Percentiles rank a stretch among this genome's conserved stretches.
Evolutionary conservation across 1,284 basidiomycete species (phyloP).

Genomic region (Phenoliferia sp.): DNA sequence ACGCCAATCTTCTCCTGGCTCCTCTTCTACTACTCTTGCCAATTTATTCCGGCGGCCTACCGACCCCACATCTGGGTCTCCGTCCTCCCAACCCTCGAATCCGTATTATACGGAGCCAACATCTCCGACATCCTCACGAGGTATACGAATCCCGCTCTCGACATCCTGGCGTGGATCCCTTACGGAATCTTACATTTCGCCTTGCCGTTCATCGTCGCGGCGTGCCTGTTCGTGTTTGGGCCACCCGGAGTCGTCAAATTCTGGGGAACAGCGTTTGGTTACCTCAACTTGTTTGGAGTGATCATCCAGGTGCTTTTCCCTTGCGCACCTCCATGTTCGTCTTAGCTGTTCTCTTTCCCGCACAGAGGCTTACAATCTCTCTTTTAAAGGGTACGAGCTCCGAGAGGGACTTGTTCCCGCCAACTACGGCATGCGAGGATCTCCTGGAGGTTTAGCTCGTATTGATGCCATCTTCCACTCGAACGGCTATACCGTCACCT

Average conservation of each 20-base stretch:
- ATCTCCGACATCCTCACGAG: slow-evolving; percentile 93
- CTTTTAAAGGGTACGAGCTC: slow-evolving; percentile 88
- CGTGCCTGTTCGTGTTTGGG: slow-evolving; percentile 72
- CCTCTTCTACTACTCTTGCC: slow-evolving; percentile 76
- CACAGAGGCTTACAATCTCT: neutral
- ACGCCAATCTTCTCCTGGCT: slow-evolving; percentile 71
- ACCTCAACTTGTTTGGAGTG: slow-evolving; percentile 87
- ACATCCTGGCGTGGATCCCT: slow-evolving; percentile 91
- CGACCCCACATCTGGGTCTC: slow-evolving; percentile 85
- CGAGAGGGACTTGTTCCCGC: slow-evolving; percentile 95
- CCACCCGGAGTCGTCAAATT: slow-evolving; percentile 69
- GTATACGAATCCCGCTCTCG: slow-evolving; percentile 84
- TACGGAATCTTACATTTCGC: slow-evolving; percentile 91
- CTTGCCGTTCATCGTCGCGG: slow-evolving; percentile 72
- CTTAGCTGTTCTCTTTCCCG: neutral
- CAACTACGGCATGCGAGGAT: slow-evolving; percentile 84
- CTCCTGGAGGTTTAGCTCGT: slow-evolving; percentile 83
- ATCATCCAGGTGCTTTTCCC: slow-evolving; percentile 84
- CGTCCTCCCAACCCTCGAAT: slow-evolving; percentile 87
- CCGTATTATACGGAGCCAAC: slow-evolving; percentile 91
- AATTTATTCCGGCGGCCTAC: slow-evolving; percentile 70
- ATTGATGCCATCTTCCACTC: slow-evolving; percentile 84
- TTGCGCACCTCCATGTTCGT: slow-evolving; percentile 76
- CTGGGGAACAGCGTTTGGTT: slow-evolving; percentile 86
- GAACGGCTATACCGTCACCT: slow-evolving; percentile 73